A percentile compares a stretch with the other conserved stretches of the same genome.
Conservation (phyloP, 768 basidiomycete species). For the Russula brevipes region DNA sequence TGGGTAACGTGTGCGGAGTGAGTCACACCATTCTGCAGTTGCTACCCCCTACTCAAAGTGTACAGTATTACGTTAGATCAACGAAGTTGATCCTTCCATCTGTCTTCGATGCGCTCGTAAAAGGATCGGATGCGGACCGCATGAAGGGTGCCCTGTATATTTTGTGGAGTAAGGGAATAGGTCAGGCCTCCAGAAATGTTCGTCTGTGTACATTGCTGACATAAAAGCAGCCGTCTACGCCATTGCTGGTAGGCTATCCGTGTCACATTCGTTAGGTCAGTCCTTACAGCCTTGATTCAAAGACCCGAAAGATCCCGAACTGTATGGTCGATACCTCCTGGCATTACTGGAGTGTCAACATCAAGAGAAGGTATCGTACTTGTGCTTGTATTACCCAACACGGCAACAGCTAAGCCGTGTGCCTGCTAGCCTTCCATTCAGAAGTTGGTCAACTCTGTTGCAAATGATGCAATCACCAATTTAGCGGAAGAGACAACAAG, state of each 20-base stretch:
- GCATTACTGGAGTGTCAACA: conserved; percentile 71
- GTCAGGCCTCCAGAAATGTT: conserved; percentile 35
- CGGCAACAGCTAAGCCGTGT: not conserved
- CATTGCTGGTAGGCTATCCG: conserved; percentile 50
- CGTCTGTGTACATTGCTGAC: conserved; percentile 17
- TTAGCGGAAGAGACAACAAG: conserved; percentile 61
- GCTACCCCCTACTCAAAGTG: not conserved
- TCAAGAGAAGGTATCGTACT: conserved; percentile 65
- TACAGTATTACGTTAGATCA: conserved; percentile 51
- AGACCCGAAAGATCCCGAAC: conserved; percentile 42
- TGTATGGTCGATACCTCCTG: conserved; percentile 53
- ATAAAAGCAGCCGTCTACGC: conserved; percentile 54
- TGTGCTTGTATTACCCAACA: not conserved
- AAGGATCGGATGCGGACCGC: conserved; percentile 81
- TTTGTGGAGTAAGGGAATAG: conserved; percentile 64
- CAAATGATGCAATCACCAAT: conserved; percentile 54
- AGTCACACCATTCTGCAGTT: conserved; percentile 29
- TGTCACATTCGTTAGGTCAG: not conserved
- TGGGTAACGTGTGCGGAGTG: conserved; percentile 62
- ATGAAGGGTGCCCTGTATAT: conserved; percentile 94
- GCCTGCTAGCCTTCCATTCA: conserved; percentile 63
- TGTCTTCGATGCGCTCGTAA: conserved; percentile 55
- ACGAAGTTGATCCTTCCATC: conserved; percentile 59
- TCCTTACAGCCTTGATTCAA: conserved; percentile 7
- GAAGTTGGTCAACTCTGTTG: conserved; percentile 57